These are phyloP conservation scores for Pichia sp. DNA, from an alignment of 1,139 yeast genomes.

Conservation along the genomic window DNA sequence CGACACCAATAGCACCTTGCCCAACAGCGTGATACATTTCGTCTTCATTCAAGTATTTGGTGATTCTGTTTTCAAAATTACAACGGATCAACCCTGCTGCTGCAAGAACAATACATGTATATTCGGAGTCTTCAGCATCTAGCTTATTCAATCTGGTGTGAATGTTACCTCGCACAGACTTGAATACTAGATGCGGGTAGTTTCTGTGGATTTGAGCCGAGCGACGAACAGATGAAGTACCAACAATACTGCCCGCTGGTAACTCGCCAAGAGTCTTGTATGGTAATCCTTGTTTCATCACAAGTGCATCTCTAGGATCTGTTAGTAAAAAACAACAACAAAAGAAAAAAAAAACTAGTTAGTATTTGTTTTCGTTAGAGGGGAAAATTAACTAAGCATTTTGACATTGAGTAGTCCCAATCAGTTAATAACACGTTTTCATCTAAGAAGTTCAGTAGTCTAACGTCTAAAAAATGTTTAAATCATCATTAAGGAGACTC, in stretches of 20 bases:
- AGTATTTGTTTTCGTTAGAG: neutral
- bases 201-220: slow-evolving; percentile 66
- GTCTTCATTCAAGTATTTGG: slow-evolving; percentile 57
- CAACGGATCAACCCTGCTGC: slow-evolving; percentile 84
- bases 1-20: slow-evolving; percentile 94
- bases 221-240: slow-evolving; percentile 90
- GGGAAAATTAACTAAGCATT: too few relatives aligned
- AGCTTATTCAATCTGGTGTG: slow-evolving; percentile 75
- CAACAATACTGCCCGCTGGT: slow-evolving; percentile 82
- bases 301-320: slow-evolving; percentile 91
- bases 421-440: slow-evolving; percentile 22
- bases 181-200: slow-evolving; percentile 52
- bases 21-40: slow-evolving; percentile 97
- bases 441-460: slow-evolving; percentile 41
- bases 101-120: slow-evolving; percentile 75
- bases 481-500: slow-evolving; percentile 18
- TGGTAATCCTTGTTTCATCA: slow-evolving; percentile 61
- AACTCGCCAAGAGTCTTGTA: slow-evolving; percentile 61
- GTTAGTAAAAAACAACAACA: slow-evolving; percentile 1
- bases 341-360: neutral
- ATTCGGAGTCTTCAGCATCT: slow-evolving; percentile 61
- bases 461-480: slow-evolving; percentile 36
- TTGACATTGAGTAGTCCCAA: neutral
- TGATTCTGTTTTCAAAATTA: slow-evolving; percentile 64
- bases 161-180: slow-evolving; percentile 83